Conservation (phyloP, 2,329 filamentous ascomycete genomes). For the Trichoderma aggressivum region DNA sequence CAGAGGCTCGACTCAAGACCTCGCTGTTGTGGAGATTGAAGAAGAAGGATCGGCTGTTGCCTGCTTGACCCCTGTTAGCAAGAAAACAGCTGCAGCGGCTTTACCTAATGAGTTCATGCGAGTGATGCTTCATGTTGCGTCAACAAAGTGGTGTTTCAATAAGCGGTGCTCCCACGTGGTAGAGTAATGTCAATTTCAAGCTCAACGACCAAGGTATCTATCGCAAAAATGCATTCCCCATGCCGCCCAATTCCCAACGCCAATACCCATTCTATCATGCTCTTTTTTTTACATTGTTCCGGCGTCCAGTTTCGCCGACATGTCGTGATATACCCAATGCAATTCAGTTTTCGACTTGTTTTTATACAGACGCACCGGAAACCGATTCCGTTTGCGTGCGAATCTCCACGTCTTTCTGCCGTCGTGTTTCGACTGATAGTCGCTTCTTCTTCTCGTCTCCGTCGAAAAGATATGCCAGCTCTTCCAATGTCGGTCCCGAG, state of each 20-base stretch:
- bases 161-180: background rate
- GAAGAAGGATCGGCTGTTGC: background rate
- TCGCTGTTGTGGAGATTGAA: background rate
- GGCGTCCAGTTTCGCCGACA: background rate
- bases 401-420: constrained; percentile 20
- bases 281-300: background rate
- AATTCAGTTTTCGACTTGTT: background rate
- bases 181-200: background rate
- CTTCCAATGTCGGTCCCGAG: constrained; percentile 35
- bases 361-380: constrained; percentile 7
- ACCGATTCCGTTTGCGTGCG: constrained; percentile 9
- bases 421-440: constrained; percentile 28
- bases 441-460: constrained; percentile 25
- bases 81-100: background rate
- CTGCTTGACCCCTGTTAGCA: constrained; percentile 5
- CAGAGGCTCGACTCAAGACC: background rate
- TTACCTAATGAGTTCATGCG: background rate
- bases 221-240: background rate
- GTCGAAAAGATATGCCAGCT: constrained; percentile 36
- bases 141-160: background rate
- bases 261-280: background rate
- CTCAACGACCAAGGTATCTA: constrained; percentile 4
- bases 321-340: background rate
- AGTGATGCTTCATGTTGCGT: background rate
- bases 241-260: background rate